Base-by-base conservation (phyloP, 495 filamentous ascomycete genomes). In the Penicillium pancosmium region DNA sequence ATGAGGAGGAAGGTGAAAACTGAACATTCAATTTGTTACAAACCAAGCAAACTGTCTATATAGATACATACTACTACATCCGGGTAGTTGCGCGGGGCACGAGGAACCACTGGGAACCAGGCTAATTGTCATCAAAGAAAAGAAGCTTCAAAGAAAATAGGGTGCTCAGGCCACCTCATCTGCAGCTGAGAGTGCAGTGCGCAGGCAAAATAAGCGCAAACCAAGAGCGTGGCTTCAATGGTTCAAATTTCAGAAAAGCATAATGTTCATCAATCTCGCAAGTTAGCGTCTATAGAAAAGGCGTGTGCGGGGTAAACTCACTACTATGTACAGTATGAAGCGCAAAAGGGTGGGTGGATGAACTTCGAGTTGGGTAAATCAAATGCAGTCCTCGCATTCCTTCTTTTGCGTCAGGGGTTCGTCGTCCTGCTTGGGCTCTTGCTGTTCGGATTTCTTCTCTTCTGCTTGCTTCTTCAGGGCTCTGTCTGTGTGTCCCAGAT, bases 401-500 rank as follows among this genome's bases (percentile, higher is more conserved):
- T 67, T 65, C 31, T 68, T 61, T 15, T 59, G 31, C 41, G 23
- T 31, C 16, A 49, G 38, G 36, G 54, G 46, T 27, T 43, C 47
- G 35, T 63, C 16, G 15, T 48, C 50, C 21, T 46, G 56, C 21
- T 23, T 44, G 34, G 25, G 51, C 57, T 40, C 35, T 47, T 66
- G 34, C 35, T 62, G 54, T 50, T 2, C 19, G 2, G 19, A 1
- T 21, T 59, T 34, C 48, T 46, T 61, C 63, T 54, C 50, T 27
- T 48, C 61, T 47, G 59, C 41, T 31, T 60, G 52, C 56, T 69
- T 68, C 61, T 66, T 75, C 64, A 78, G 65, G 0, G 76, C 77
- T 55, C 82, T 77, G 71, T 92, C 90, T 3, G 91, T 87, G 79
- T 98, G 94, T 1, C 94, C 94, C 56, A 98, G 72, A 69, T 91